Percentiles rank a stretch among this genome's conserved stretches.
These are phyloP conservation scores for Fraxinus albicans DNA, from an alignment of 305 asterid species.

Conservation along the genomic window DNA sequence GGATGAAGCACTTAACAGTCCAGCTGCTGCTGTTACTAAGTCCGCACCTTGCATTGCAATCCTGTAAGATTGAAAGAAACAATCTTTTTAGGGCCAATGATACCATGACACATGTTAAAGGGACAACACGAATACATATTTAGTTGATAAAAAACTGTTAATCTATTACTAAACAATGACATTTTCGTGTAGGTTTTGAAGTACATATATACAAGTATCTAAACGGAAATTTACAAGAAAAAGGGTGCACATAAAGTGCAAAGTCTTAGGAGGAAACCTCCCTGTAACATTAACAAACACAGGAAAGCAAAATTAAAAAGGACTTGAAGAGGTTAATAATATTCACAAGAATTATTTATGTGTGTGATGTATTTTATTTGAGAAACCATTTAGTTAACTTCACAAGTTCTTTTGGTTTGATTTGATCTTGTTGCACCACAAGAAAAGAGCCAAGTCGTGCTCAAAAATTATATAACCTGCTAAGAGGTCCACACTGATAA, in stretches of 20 bases:
- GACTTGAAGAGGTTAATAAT: neutral
- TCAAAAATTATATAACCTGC: neutral
- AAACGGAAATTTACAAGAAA: neutral
- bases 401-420: neutral
- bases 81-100: conserved; percentile 1
- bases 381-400: neutral
- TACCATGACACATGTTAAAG: neutral
- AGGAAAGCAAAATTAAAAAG: neutral
- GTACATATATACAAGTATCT: neutral
- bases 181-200: neutral
- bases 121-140: neutral
- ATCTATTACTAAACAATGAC: neutral
- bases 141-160: neutral
- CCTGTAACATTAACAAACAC: neutral
- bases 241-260: neutral
- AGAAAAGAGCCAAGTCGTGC: neutral
- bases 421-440: neutral
- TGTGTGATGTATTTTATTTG: neutral
- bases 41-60: conserved; percentile 23
- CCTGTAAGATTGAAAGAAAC: conserved; percentile 2
- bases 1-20: conserved; percentile 44
- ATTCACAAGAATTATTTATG: neutral
- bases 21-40: conserved; percentile 27
- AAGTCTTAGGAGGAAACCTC: neutral
- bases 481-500: neutral